Evolutionary conservation across 2,329 filamentous ascomycete species (phyloP), one percentile per base, ranked within the genome.

Genomic region (Achaetomium macrosporum): DNA sequence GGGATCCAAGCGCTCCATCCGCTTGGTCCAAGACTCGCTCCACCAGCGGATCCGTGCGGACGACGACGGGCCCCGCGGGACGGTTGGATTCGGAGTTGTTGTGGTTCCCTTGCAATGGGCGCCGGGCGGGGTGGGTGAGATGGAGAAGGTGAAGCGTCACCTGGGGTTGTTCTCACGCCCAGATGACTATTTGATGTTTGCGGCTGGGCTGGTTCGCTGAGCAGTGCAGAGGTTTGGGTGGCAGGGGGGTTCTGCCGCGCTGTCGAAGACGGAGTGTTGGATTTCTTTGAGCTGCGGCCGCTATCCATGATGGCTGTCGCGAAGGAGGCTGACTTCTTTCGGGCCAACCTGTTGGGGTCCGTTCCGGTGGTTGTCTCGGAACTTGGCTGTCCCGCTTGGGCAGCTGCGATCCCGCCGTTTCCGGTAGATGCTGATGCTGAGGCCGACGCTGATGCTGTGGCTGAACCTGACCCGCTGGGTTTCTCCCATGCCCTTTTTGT

Each of bases 181-280:
- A 80, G 66, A 48, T 78, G 72, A 50, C 70, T 77, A 29, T 67
- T 75, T 0, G 79, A 82, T 1, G 78, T 81, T 58, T 80, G 76
- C 1, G 81, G 79, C 16, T 73, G 64, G n/a, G 80, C 78, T 4
- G 76, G 81, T 48, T 78, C 74, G 59, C 81, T 75, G 7, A 82
- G 66, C 11, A 84, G 69, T 16, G 71, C 71, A 1, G 69, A 67
- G 6, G 16, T 12, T 15, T 12, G 17, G 7, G 66, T 64, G 10
- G 63, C 47, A 2, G 57, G 47, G 42, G 69, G 65, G 5, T 58
- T 58, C 5, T 64, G 51, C 61, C 41, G 69, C 8, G 1, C 66
- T 44, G 12, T 25, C 15, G 47, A 42, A n/a, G 42, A 35, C 2
- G 48, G 40, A 3, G 48, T 37, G 20, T 9, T 35, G 20, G 37